Evolutionary conservation across 2,329 filamentous ascomycete species (phyloP).

Genomic region (Colletotrichum abscissum): DNA sequence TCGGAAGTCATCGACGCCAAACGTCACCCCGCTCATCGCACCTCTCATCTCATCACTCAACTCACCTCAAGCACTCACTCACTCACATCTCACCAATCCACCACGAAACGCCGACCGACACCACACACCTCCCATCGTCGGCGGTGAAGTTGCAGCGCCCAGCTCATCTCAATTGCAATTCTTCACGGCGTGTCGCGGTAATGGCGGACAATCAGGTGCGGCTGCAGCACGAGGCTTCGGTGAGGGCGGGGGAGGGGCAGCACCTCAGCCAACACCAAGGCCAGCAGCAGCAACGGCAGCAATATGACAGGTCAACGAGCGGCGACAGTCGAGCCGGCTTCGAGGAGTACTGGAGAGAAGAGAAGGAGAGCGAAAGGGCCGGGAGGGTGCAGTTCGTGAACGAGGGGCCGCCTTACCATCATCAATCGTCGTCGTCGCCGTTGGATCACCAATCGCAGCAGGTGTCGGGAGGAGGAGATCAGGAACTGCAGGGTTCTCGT

Average conservation of each 20-base stretch:
- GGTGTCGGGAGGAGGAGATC: not conserved
- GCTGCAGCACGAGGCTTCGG: constrained; percentile 10
- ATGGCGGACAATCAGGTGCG: constrained; percentile 28
- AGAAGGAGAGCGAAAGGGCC: constrained; percentile 49
- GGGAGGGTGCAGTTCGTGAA: constrained; percentile 50
- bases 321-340: constrained; percentile 55
- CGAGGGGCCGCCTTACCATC: constrained; percentile 39
- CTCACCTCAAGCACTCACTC: too few species aligned
- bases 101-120: not conserved
- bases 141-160: not conserved
- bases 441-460: not conserved
- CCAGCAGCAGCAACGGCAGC: constrained; percentile 1
- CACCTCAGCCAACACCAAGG: not conserved
- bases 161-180: not conserved
- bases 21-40: not conserved
- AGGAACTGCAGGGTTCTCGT: constrained; percentile 22
- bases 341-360: constrained; percentile 58
- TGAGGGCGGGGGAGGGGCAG: constrained; percentile 13
- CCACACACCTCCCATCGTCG: not conserved
- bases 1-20: not conserved
- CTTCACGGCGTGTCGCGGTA: not conserved
- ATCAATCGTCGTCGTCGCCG: constrained; percentile 28
- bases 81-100: not conserved
- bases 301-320: constrained; percentile 3
- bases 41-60: too few species aligned